Evolutionary conservation across 2,329 filamentous ascomycete genomes (phyloP).

Genomic region (Magnaporthales sp.): DNA sequence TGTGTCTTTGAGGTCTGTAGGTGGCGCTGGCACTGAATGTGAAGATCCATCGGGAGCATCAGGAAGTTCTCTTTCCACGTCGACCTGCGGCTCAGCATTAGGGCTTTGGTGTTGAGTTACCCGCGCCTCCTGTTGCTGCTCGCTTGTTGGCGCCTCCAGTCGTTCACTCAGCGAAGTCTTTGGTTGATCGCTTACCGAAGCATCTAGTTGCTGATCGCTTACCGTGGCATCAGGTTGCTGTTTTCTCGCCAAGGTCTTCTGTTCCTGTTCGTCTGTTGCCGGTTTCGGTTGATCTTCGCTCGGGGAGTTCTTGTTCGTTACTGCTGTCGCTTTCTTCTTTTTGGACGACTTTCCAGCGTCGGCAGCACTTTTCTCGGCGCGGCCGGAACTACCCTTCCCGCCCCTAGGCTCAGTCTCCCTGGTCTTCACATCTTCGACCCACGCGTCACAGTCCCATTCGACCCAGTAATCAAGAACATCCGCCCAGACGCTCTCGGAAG

Average conservation of each 20-base stretch:
- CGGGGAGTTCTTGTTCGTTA: background rate
- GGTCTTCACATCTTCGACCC: constrained; percentile 55
- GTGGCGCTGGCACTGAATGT: background rate
- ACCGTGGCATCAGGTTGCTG: background rate
- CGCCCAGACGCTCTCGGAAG: constrained; percentile 63
- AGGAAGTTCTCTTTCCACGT: background rate
- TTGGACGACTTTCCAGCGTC: background rate
- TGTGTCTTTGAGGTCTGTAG: background rate
- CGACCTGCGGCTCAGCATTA: background rate
- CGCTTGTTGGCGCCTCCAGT: background rate
- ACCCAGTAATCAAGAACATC: constrained; percentile 69
- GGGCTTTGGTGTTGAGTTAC: background rate
- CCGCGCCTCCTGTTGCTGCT: background rate
- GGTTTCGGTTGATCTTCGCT: background rate
- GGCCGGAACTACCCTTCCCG: background rate
- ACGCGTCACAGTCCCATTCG: constrained; percentile 66
- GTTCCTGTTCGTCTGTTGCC: background rate
- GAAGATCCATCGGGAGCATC: background rate
- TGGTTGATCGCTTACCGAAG: background rate
- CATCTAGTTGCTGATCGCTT: background rate
- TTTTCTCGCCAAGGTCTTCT: background rate
- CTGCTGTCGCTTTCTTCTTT: background rate
- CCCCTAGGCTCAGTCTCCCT: constrained; percentile 30
- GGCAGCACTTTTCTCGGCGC: background rate
- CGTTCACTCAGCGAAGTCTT: background rate